Evolutionary conservation across 1,139 yeast species (phyloP), one percentile per base, ranked within the genome.

Genomic region (Zygoascus meyerae): DNA sequence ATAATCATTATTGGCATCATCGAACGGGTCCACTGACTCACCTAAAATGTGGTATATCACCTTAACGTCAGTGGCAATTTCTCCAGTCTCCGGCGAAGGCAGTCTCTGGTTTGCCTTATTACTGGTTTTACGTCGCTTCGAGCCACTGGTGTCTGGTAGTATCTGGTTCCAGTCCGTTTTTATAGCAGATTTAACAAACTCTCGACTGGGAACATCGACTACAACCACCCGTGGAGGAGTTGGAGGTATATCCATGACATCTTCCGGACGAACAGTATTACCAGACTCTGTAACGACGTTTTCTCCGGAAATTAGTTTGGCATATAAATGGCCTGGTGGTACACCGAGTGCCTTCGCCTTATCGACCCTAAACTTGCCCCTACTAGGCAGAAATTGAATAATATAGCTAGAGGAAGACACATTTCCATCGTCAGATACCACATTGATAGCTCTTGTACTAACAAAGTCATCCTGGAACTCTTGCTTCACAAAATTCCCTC

Each of bases 31-130:
- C 1, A 86, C 74, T 4, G 71, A 75, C 16, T 71, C 74, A n/a
- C 85, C 95, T 40, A 90, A 66, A 50, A 87, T 76, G 63, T 86
- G 95, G 62, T 86, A 87, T 1, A 87, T 83, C 3, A 77, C 64
- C 1, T 79, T 78, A 15, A 59, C 52, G 16, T 52, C 74, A 31
- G 60, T 61, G 18, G 38, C 38, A 16, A 21, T 36, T 10, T 38
- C 53, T 1, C 49, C 45, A 2, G 44, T 28, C 1, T 48, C 30
- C 2, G 52, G 52, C 39, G 64, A 64, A 65, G 69, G 65, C 52
- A 67, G 62, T 3, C 63, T 34, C 11, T 35, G 31, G 14, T 29
- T 15, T 9, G 33, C 36, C 38, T 39, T 29, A 15, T 39, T 35
- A 8, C 29, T 44, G 26, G 21, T 34, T 28, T 18, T 37, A 2